A percentile compares a stretch with the other conserved stretches of the same genome.
Evolutionary conservation across 208 protist species (phyloP).

Genomic region (Balamuthia mandrillaris): DNA sequence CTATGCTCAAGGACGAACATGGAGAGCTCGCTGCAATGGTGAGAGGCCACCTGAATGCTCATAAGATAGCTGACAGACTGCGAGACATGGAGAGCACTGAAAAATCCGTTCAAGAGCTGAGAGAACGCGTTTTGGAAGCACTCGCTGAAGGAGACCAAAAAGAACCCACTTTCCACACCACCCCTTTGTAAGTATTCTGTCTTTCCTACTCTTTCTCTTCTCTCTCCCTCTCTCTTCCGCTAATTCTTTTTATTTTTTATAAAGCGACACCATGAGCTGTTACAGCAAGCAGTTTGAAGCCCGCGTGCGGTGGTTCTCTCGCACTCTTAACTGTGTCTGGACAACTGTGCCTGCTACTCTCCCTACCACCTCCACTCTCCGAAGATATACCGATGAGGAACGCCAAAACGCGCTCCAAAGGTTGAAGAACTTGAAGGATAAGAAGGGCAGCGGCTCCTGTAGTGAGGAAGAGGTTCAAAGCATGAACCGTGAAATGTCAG

Average conservation of each 20-base stretch:
- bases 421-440: slow-evolving; percentile 10
- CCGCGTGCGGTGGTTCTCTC: not conserved
- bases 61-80: too few relatives aligned
- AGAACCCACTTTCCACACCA: slow-evolving; percentile 25
- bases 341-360: not conserved
- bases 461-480: not conserved
- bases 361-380: not conserved
- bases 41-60: slow-evolving; percentile 1
- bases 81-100: too few relatives aligned
- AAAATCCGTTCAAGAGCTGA: too few relatives aligned
- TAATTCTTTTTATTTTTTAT: not conserved
- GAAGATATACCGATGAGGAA: not conserved
- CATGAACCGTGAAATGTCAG: slow-evolving; percentile 32
- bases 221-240: not conserved
- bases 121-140: not conserved
- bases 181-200: not conserved
- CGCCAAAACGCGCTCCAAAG: not conserved
- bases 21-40: not conserved
- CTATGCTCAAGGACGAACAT: not conserved
- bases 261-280: slow-evolving; percentile 14
- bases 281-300: slow-evolving; percentile 30
- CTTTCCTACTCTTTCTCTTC: too few relatives aligned
- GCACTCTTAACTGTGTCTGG: not conserved
- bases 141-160: not conserved
- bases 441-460: slow-evolving; percentile 11